Evolutionary conservation across 305 asterid species (phyloP), one percentile per base, ranked within the genome.

Genomic region (Rubia occidens): DNA sequence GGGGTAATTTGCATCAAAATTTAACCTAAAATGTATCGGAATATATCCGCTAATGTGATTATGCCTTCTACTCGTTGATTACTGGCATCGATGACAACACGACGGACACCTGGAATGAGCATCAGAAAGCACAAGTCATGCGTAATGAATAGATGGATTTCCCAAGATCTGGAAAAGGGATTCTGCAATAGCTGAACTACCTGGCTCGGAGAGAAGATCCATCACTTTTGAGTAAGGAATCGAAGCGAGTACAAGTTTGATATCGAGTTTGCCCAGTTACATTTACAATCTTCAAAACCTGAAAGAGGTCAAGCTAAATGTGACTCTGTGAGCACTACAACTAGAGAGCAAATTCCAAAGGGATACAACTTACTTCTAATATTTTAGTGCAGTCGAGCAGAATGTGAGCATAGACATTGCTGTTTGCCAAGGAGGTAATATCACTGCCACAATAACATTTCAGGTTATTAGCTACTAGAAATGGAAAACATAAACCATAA

Each of bases 181-280:
- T 8, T 18, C 6, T 11, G 69, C 21, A n/a, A 11, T 42, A 49
- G 60, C 10, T 45, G 32, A 77, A 82, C 54, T 40, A 87, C 96
- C 89, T 82, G 90, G 89, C 69, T 77, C 79, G 0, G 87, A 84
- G 61, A 89, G 83, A 74, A 86, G 84, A 80, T 87, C 86, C 92
- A 85, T 87, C 45, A 87, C 91, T 70, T n/a, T 77, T 69, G 67
- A 61, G 79, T 80, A 89, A 72, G 73, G 90, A 74, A 78, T 87
- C 95, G 21, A 81, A 84, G 66, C 92, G 77, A 39, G 85, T 84
- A 79, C 95, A 85, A 11, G 86, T 87, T 64, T 73, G 81, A 78
- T 76, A 85, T 14, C 82, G 83, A 47, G 24, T 61, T 47, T 67
- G 74, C 54, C 79, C 74, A 63, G 72, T 63, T 75, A 66, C 84